phyloP scores from a whole-genome alignment of 2,329 filamentous ascomycete species.

The Aspergillus vadensis region DNA sequence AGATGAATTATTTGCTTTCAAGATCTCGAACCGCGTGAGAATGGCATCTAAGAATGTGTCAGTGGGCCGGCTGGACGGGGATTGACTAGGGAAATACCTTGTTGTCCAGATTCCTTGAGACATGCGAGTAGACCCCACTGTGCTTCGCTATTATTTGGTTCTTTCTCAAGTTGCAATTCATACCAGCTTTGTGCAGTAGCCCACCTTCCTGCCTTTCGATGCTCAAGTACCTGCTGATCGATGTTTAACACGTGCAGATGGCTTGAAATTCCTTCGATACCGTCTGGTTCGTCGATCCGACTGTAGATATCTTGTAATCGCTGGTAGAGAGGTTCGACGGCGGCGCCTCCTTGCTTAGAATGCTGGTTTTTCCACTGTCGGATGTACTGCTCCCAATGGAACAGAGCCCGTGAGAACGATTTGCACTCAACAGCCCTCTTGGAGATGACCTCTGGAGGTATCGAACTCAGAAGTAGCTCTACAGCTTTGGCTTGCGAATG shows the following conservation, averaged over 20 bases:
- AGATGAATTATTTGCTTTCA: slow-evolving; percentile 57
- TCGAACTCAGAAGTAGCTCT: slow-evolving; percentile 69
- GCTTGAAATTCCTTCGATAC: slow-evolving; percentile 89
- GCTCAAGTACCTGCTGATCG: slow-evolving; percentile 88
- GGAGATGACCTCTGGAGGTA: slow-evolving; percentile 73
- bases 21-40: slow-evolving; percentile 80
- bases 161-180: slow-evolving; percentile 80
- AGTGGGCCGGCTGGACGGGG: not conserved
- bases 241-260: slow-evolving; percentile 85
- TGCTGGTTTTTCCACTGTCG: slow-evolving; percentile 54
- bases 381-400: slow-evolving; percentile 92
- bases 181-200: slow-evolving; percentile 97
- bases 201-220: slow-evolving; percentile 92
- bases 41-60: slow-evolving; percentile 65
- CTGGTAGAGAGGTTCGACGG: slow-evolving; percentile 66
- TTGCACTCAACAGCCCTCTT: slow-evolving; percentile 88
- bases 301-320: slow-evolving; percentile 91
- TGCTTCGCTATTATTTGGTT: slow-evolving; percentile 73
- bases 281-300: slow-evolving; percentile 96
- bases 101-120: slow-evolving; percentile 91
- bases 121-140: slow-evolving; percentile 85
- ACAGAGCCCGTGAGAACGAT: slow-evolving; percentile 87
- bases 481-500: slow-evolving; percentile 61
- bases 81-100: slow-evolving; percentile 60
- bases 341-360: slow-evolving; percentile 54